Percentiles rank a stretch among this genome's conserved stretches.
Conservation (phyloP, 805 yeast genomes). For the Wickerhamomyces subpelliculosus region DNA sequence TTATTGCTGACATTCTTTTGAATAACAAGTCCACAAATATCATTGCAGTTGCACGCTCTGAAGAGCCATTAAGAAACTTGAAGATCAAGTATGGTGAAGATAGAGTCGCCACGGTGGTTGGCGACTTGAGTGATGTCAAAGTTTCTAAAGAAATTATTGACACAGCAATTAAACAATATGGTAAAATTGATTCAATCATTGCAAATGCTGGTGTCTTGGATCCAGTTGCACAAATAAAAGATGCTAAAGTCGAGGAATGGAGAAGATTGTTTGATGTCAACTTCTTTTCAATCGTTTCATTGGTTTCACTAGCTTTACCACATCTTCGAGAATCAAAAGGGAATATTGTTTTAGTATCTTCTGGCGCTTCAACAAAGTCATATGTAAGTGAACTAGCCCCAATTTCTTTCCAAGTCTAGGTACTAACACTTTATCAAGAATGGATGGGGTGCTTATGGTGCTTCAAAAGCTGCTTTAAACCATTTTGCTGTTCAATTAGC, state of each 20-base stretch:
- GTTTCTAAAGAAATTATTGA: slow-evolving; percentile 34
- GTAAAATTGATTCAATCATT: slow-evolving; percentile 54
- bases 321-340: slow-evolving; percentile 51
- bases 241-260: slow-evolving; percentile 54
- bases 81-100: slow-evolving; percentile 37
- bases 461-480: slow-evolving; percentile 88
- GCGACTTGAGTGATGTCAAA: slow-evolving; percentile 48
- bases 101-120: slow-evolving; percentile 45
- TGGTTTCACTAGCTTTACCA: slow-evolving; percentile 51
- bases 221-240: slow-evolving; percentile 57
- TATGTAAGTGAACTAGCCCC: slow-evolving; percentile 29
- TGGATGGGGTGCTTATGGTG: slow-evolving; percentile 91
- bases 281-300: slow-evolving; percentile 63
- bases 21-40: slow-evolving; percentile 33
- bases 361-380: slow-evolving; percentile 73
- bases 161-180: slow-evolving; percentile 41
- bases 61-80: slow-evolving; percentile 36
- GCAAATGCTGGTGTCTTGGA: slow-evolving; percentile 82
- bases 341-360: slow-evolving; percentile 69
- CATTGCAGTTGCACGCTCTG: slow-evolving; percentile 70
- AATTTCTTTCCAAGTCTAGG: neutral
- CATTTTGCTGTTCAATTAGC: slow-evolving; percentile 64
- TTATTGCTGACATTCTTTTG: slow-evolving; percentile 51
- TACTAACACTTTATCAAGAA: slow-evolving; percentile 21
- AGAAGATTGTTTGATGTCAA: slow-evolving; percentile 64